A percentile compares a stretch with the other conserved stretches of the same genome.
phyloP scores from a whole-genome alignment of 163 green algal species.

The Coccomyxa subellipsoidea region DNA sequence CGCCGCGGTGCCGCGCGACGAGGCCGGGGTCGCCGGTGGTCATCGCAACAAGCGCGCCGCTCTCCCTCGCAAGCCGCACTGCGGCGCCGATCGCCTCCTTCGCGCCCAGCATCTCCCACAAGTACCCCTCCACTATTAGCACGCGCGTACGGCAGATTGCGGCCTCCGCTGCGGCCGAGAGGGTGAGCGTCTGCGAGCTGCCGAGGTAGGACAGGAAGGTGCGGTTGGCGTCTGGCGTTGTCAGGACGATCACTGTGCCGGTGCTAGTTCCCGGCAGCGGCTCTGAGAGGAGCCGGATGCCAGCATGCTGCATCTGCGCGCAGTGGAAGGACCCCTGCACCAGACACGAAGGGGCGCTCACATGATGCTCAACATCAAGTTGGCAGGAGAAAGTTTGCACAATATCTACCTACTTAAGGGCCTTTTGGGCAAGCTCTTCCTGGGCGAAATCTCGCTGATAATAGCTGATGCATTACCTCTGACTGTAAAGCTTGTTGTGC shows the following conservation, averaged over 20 bases:
- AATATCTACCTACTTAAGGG: not conserved
- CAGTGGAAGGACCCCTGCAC: slow-evolving; percentile 66
- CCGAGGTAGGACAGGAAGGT: slow-evolving; percentile 87
- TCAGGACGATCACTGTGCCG: slow-evolving; percentile 91
- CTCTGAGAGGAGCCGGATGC: slow-evolving; percentile 70
- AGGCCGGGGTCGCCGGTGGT: slow-evolving; percentile 83
- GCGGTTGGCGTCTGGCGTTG: slow-evolving; percentile 85
- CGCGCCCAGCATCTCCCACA: slow-evolving; percentile 74
- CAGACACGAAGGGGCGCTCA: slow-evolving; percentile 31
- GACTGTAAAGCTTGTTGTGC: not conserved
- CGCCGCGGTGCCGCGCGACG: slow-evolving; percentile 58
- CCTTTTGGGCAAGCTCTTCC: not conserved
- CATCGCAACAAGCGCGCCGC: slow-evolving; percentile 72
- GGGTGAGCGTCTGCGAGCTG: slow-evolving; percentile 29
- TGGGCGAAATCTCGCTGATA: not conserved
- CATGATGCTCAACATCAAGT: not conserved
- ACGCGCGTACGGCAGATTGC: slow-evolving; percentile 44
- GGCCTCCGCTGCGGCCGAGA: slow-evolving; percentile 30
- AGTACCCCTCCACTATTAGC: slow-evolving; percentile 79
- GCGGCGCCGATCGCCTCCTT: slow-evolving; percentile 24
- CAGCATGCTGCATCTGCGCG: slow-evolving; percentile 67
- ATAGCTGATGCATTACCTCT: not conserved
- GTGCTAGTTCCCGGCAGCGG: slow-evolving; percentile 22
- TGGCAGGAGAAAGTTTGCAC: not conserved
- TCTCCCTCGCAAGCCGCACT: slow-evolving; percentile 44